A percentile compares a stretch with the other conserved stretches of the same genome.
These are phyloP conservation scores for Nakataea oryzae DNA, from an alignment of 2,329 filamentous ascomycete species.

Conservation along the genomic window DNA sequence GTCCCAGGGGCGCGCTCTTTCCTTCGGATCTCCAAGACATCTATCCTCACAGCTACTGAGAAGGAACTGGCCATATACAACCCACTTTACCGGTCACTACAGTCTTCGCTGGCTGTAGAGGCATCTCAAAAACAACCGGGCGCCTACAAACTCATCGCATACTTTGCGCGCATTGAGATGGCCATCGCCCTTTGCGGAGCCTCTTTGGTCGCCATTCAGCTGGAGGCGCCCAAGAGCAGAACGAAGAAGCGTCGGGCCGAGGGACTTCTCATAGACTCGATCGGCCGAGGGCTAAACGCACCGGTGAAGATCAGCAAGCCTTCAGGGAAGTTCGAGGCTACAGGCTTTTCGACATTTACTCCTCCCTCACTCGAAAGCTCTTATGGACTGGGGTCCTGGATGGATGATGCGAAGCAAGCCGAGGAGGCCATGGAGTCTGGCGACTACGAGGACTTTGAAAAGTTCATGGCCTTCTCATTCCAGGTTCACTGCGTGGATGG, in stretches of 20 bases:
- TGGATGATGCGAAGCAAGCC: conserved; percentile 30
- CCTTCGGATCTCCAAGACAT: conserved; percentile 54
- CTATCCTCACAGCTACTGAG: conserved; percentile 50
- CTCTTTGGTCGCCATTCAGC: conserved; percentile 56
- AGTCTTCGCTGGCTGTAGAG: conserved; percentile 35
- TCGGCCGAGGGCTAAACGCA: conserved; percentile 50
- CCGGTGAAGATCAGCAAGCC: background rate
- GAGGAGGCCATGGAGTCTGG: conserved; percentile 35
- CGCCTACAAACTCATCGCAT: conserved; percentile 39
- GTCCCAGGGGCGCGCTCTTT: conserved; percentile 49
- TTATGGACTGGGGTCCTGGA: conserved; percentile 2
- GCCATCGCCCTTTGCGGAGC: conserved; percentile 55
- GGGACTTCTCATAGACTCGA: conserved; percentile 61
- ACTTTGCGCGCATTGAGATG: conserved; percentile 56
- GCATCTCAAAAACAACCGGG: conserved; percentile 23
- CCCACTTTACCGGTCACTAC: conserved; percentile 54
- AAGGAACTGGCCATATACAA: conserved; percentile 54
- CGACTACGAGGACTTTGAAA: conserved; percentile 38
- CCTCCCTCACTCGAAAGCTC: conserved; percentile 1
- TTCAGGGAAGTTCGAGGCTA: conserved; percentile 13
- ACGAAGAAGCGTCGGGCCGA: conserved; percentile 44
- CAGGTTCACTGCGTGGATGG: conserved; percentile 1
- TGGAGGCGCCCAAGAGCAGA: conserved; percentile 50
- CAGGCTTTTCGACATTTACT: conserved; percentile 19
- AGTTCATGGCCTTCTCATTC: conserved; percentile 8